phyloP scores from a whole-genome alignment of 1,139 yeast species.

The Yamadazyma atmosphaerica region DNA sequence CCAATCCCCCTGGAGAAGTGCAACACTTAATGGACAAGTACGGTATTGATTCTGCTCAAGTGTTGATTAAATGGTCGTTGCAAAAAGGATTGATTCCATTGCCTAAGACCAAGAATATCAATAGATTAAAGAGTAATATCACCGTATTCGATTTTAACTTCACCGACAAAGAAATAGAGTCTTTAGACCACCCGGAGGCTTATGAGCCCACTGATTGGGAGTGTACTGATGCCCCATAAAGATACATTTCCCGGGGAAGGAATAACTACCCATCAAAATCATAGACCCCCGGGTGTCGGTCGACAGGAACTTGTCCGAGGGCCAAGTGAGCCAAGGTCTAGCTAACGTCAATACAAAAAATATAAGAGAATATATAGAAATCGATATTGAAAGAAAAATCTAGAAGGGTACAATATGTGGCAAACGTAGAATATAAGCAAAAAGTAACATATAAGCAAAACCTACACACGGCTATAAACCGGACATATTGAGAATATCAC shows the following conservation, averaged over 20 bases:
- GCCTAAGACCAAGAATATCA: slow-evolving; percentile 32
- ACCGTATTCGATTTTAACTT: slow-evolving; percentile 52
- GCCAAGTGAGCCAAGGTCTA: too few species aligned
- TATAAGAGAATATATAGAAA: too few species aligned
- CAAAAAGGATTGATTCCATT: slow-evolving; percentile 45
- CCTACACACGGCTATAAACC: too few species aligned
- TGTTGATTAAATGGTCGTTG: slow-evolving; percentile 39
- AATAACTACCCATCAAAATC: too few species aligned
- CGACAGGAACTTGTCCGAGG: not conserved
- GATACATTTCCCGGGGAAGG: too few species aligned
- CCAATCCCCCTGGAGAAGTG: slow-evolving; percentile 23
- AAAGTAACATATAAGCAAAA: too few species aligned
- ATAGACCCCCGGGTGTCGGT: not conserved
- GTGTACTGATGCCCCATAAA: slow-evolving; percentile 53
- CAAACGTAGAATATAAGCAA: too few species aligned
- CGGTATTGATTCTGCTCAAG: slow-evolving; percentile 29
- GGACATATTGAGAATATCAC: too few species aligned
- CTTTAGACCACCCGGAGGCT: slow-evolving; percentile 37
- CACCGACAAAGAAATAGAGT: slow-evolving; percentile 41
- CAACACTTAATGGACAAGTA: slow-evolving; percentile 23
- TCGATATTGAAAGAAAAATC: too few species aligned
- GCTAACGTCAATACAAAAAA: too few species aligned
- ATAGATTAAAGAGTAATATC: slow-evolving; percentile 34
- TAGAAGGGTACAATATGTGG: too few species aligned
- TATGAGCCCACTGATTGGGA: slow-evolving; percentile 78